phyloP scores from a whole-genome alignment of 768 basidiomycete species.

The Boletus pseudopeckii region DNA sequence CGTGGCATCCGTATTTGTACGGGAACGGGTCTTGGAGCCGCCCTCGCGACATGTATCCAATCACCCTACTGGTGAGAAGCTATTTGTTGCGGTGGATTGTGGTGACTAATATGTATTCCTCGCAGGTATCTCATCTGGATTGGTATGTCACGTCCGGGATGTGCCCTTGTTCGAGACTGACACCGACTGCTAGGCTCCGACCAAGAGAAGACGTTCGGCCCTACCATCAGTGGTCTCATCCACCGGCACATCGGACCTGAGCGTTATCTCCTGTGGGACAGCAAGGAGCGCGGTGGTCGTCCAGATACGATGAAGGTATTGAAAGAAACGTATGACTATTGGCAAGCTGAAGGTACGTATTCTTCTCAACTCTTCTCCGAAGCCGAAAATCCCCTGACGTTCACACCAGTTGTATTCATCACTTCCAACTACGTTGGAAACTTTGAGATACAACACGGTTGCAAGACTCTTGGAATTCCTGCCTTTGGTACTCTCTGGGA shows the following conservation, averaged over 20 bases:
- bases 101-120: not conserved
- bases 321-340: slow-evolving; percentile 62
- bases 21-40: slow-evolving; percentile 78
- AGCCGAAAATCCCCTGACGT: not conserved
- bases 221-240: slow-evolving; percentile 73
- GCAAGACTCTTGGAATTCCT: slow-evolving; percentile 65
- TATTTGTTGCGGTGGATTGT: not conserved
- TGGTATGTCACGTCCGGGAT: slow-evolving; percentile 34
- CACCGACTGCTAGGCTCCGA: slow-evolving; percentile 54
- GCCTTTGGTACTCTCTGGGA: slow-evolving; percentile 72
- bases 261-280: slow-evolving; percentile 75
- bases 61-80: slow-evolving; percentile 60
- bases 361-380: not conserved
- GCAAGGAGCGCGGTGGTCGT: slow-evolving; percentile 66
- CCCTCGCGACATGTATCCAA: slow-evolving; percentile 75
- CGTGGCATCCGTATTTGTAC: slow-evolving; percentile 81
- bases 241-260: slow-evolving; percentile 69
- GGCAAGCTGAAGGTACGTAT: slow-evolving; percentile 63
- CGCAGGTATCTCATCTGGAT: slow-evolving; percentile 79
- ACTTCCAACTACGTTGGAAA: slow-evolving; percentile 83
- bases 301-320: slow-evolving; percentile 77
- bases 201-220: slow-evolving; percentile 82
- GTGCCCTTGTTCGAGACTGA: slow-evolving; percentile 8
- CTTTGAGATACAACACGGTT: slow-evolving; percentile 75
- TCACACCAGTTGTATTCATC: slow-evolving; percentile 63